Base-by-base conservation (phyloP, 345 rosid species). In the Euphorbia pulcherrima region DNA sequence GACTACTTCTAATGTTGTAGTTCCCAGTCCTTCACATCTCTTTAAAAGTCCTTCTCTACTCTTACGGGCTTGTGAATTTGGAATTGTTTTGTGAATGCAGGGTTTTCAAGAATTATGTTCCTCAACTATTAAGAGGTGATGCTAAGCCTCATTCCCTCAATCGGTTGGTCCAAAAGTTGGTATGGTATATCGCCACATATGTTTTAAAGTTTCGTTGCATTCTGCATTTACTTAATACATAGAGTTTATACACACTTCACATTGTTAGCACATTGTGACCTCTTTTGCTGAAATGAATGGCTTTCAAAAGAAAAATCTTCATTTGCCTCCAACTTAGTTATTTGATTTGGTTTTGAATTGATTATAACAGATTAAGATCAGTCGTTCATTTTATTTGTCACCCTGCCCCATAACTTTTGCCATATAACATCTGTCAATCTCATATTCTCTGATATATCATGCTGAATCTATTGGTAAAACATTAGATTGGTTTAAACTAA, bases 31-130 rank as follows among this genome's bases (percentile, higher is more conserved):
- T 16, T 27, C 1, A 21, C 8, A 8, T 13, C 27, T 53, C 55
- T 21, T 53, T 53, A 2, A 24, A 55, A 9, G 23, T 8, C 14
- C 8, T 17, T 1, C 47, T 69, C 8, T 44, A 4, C 50, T 26
- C 16, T 33, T 59, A 48, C 10, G 53, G 35, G 8, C 33, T 30
- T 55, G 33, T 35, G 55, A 44, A 28, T 24, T 16, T 46, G 51
- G 48, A 24, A 8, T 51, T 28, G 47, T 58, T 74, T 58, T 52
- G 11, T 73, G 26, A 71, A 55, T 70, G 72, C 85, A 92, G 98
- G 96, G 77, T 90, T 76, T 92, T 88, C 86, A 85, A 87, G 77
- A 86, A 85, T 79, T 79, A 73, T 70, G 69, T 88, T 27, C 98
- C 94, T 0, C 74, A 74, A 77, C 68, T 87, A 79, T 79, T 85